Evolutionary conservation across 805 yeast species (phyloP).

Genomic region (Saturnispora sanitii): DNA sequence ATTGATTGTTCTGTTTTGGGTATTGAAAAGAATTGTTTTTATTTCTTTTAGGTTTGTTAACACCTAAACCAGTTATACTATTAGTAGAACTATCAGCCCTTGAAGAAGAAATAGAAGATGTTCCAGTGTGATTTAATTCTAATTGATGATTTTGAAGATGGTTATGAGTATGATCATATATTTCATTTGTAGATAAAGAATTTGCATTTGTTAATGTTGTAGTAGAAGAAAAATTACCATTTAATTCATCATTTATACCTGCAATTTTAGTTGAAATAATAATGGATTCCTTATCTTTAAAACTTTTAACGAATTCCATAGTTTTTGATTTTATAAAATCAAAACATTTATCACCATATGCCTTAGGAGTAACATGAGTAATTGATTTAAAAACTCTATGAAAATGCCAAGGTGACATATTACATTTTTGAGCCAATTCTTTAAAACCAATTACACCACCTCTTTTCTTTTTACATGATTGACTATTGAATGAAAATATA

Average conservation of each 20-base stretch:
- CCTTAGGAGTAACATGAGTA: conserved; percentile 80
- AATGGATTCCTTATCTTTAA: conserved; percentile 16
- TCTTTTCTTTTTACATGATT: conserved; percentile 35
- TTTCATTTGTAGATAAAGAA: too few species aligned
- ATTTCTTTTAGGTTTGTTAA: too few species aligned
- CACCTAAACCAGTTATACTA: too few species aligned
- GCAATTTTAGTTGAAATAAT: conserved; percentile 26
- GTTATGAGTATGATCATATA: too few species aligned
- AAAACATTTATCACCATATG: conserved; percentile 79
- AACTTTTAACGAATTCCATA: conserved; percentile 13
- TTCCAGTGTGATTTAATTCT: neutral
- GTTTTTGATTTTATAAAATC: conserved; percentile 37
- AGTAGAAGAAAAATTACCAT: neutral
- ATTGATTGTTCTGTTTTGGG: neutral
- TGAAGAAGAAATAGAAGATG: neutral
- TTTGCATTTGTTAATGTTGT: neutral
- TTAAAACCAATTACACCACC: conserved; percentile 79
- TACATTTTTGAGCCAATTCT: conserved; percentile 77
- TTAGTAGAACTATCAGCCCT: too few species aligned
- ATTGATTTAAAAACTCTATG: conserved; percentile 83
- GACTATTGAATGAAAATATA: conserved; percentile 7
- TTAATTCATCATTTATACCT: conserved; percentile 12
- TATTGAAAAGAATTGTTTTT: neutral
- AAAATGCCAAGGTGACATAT: conserved; percentile 85
- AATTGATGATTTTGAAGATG: neutral